A percentile compares a stretch with the other conserved stretches of the same genome.
Conservation (phyloP, 2,329 filamentous ascomycete species). For the Fusarium abutilonis region DNA sequence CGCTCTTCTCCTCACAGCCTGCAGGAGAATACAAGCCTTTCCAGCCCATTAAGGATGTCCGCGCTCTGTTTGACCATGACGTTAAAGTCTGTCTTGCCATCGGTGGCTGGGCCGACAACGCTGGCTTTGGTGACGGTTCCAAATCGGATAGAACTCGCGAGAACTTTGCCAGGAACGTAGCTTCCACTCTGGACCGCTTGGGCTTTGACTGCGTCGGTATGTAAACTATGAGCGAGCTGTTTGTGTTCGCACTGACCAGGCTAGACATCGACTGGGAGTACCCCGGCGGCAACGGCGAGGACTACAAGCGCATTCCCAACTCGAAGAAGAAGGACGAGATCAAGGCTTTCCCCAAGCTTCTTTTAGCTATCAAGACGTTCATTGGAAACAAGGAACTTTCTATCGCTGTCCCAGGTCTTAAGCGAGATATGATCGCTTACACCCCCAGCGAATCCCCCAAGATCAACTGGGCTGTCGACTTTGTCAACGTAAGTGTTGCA, state of each 20-base stretch:
- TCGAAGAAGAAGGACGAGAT: slow-evolving; percentile 67
- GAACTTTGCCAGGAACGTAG: slow-evolving; percentile 67
- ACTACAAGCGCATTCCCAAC: slow-evolving; percentile 73
- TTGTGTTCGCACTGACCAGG: not conserved
- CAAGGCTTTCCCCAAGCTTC: slow-evolving; percentile 67
- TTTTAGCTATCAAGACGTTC: slow-evolving; percentile 65
- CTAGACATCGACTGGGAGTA: slow-evolving; percentile 75
- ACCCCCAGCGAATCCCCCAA: slow-evolving; percentile 63
- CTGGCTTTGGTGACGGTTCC: slow-evolving; percentile 63
- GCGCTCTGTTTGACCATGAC: slow-evolving; percentile 61
- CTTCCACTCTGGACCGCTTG: slow-evolving; percentile 60
- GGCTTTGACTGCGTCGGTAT: slow-evolving; percentile 69
- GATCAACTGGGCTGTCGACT: slow-evolving; percentile 70
- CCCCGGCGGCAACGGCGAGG: slow-evolving; percentile 70
- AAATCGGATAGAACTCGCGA: slow-evolving; percentile 58
- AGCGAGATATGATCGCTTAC: slow-evolving; percentile 74
- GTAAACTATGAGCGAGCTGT: slow-evolving; percentile 15
- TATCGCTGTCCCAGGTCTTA: slow-evolving; percentile 71
- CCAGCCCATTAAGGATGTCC: slow-evolving; percentile 60
- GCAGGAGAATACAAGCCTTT: slow-evolving; percentile 61
- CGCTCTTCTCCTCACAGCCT: slow-evolving; percentile 57
- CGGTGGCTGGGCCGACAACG: slow-evolving; percentile 72
- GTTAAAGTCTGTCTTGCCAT: slow-evolving; percentile 71
- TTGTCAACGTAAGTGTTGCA: slow-evolving; percentile 61
- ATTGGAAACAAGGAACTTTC: slow-evolving; percentile 72